These are phyloP conservation scores for Arthrobotrys pseudoclavata DNA, from an alignment of 2,329 filamentous ascomycete genomes.

Conservation along the genomic window DNA sequence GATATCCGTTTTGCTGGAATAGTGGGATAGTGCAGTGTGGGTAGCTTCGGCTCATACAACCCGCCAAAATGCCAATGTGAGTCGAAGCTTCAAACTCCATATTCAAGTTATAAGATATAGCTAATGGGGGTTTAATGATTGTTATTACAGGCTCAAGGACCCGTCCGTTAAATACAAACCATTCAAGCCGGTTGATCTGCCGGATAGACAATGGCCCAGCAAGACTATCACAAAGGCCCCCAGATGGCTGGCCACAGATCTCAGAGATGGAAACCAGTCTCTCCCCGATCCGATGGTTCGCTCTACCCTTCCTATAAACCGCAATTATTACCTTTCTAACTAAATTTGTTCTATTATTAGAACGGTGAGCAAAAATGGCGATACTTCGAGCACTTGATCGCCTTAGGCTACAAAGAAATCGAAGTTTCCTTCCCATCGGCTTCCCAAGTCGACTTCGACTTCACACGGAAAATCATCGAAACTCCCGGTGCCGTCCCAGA, in stretches of 20 bases:
- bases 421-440: slow-evolving; percentile 96
- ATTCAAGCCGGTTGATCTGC: slow-evolving; percentile 77
- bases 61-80: slow-evolving; percentile 52
- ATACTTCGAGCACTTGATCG: slow-evolving; percentile 94
- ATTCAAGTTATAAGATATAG: not conserved
- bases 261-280: slow-evolving; percentile 94
- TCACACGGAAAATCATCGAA: slow-evolving; percentile 86
- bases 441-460: slow-evolving; percentile 95
- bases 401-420: slow-evolving; percentile 97
- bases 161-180: slow-evolving; percentile 82
- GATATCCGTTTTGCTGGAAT: slow-evolving; percentile 2
- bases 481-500: slow-evolving; percentile 86
- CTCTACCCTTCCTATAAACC: not conserved
- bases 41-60: slow-evolving; percentile 43
- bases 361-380: slow-evolving; percentile 94
- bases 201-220: slow-evolving; percentile 84
- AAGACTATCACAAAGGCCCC: slow-evolving; percentile 86
- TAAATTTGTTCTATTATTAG: slow-evolving; percentile 67
- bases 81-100: not conserved
- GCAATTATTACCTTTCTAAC: slow-evolving; percentile 23
- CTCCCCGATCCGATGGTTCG: slow-evolving; percentile 91
- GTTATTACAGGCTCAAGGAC: slow-evolving; percentile 77
- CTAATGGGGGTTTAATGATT: not conserved
- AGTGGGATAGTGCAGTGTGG: not conserved
- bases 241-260: slow-evolving; percentile 88